Evolutionary conservation across 108 stramenopile species (phyloP).

Genomic region (Cyclotella choctawhatcheeana): DNA sequence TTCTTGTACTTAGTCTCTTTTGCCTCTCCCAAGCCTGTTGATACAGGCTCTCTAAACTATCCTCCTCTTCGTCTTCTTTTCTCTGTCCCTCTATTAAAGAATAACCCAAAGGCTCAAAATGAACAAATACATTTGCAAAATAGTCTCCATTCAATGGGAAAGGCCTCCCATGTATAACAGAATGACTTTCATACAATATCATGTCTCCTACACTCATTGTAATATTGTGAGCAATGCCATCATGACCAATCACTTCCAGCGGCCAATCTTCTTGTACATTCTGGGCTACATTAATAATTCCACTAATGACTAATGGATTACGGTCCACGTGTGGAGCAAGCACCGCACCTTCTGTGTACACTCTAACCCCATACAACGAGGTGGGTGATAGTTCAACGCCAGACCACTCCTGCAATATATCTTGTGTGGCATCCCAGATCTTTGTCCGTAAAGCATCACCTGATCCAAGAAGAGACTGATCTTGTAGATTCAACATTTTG

Average conservation of each 20-base stretch:
- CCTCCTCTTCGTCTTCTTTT: slow-evolving; percentile 7
- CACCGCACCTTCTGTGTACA: slow-evolving; percentile 73
- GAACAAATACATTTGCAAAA: slow-evolving; percentile 88
- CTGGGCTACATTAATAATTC: slow-evolving; percentile 90
- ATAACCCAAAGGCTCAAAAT: slow-evolving; percentile 85
- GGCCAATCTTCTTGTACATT: slow-evolving; percentile 90
- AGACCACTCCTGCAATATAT: slow-evolving; percentile 82
- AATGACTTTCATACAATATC: slow-evolving; percentile 91
- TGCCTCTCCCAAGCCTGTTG: slow-evolving; percentile 38
- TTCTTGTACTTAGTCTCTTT: slow-evolving; percentile 14
- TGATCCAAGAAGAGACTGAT: slow-evolving; percentile 32
- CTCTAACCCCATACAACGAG: slow-evolving; percentile 90
- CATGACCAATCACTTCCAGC: slow-evolving; percentile 89
- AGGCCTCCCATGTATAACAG: slow-evolving; percentile 93
- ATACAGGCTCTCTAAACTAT: slow-evolving; percentile 29
- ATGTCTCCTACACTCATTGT: slow-evolving; percentile 92
- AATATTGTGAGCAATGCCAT: slow-evolving; percentile 85
- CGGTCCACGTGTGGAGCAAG: slow-evolving; percentile 94
- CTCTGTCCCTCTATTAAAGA: slow-evolving; percentile 24
- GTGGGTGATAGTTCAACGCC: slow-evolving; percentile 74
- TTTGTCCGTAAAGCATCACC: slow-evolving; percentile 23
- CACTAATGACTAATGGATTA: slow-evolving; percentile 85
- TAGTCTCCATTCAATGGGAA: slow-evolving; percentile 81
- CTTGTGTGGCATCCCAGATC: slow-evolving; percentile 46
- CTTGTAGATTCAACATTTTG: slow-evolving; percentile 53